Conservation (phyloP, 108 stramenopile genomes). For the Fistulifera pelliculosa region DNA sequence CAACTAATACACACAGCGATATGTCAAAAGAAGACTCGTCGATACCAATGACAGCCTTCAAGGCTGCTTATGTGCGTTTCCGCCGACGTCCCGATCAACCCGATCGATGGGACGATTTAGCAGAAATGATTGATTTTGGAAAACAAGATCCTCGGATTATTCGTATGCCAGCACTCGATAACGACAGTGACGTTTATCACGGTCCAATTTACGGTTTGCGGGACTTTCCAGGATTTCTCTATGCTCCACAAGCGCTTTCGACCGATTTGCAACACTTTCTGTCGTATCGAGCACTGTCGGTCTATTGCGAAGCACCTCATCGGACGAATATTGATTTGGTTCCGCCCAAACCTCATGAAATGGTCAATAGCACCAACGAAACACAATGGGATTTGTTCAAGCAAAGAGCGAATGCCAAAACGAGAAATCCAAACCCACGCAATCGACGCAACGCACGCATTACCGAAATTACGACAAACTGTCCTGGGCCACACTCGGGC, state of each 20-base stretch:
- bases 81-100: slow-evolving; percentile 28
- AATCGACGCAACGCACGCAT: slow-evolving; percentile 1
- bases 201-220: slow-evolving; percentile 22
- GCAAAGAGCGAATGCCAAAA: slow-evolving; percentile 2
- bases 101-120: slow-evolving; percentile 28
- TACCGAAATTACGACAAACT: slow-evolving; percentile 34
- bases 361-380: background rate
- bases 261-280: slow-evolving; percentile 19
- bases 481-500: slow-evolving; percentile 58
- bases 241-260: slow-evolving; percentile 41
- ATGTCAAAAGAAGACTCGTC: too few species aligned
- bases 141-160: background rate
- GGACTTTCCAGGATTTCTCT: slow-evolving; percentile 30
- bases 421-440: background rate
- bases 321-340: slow-evolving; percentile 46
- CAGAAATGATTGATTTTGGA: slow-evolving; percentile 24
- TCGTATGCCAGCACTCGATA: too few species aligned
- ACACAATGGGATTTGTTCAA: background rate
- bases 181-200: slow-evolving; percentile 7
- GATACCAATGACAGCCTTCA: slow-evolving; percentile 7
- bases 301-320: slow-evolving; percentile 50
- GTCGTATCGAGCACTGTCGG: slow-evolving; percentile 26
- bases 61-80: slow-evolving; percentile 22
- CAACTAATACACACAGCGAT: too few species aligned
- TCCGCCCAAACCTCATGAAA: slow-evolving; percentile 27